Percentiles rank a stretch among this genome's conserved stretches.
Conservation (phyloP, 495 filamentous ascomycete species). For the Penicillium crystallinum region DNA sequence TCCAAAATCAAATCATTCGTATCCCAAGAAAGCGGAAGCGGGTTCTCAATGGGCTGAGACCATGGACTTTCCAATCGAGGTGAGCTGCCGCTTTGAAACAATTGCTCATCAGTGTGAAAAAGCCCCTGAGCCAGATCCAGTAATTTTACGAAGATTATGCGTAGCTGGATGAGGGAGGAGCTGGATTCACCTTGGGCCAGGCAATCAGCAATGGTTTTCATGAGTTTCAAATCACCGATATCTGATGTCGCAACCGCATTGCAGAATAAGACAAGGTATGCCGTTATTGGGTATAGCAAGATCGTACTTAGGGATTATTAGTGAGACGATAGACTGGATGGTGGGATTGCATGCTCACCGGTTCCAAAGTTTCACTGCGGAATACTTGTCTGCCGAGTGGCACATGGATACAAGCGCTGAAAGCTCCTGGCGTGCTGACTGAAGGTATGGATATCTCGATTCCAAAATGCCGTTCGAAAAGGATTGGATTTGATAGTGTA, state of each 20-base stretch:
- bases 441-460: slow-evolving; percentile 9
- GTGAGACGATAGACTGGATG: background rate
- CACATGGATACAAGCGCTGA: slow-evolving; percentile 18
- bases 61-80: background rate
- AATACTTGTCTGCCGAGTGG: slow-evolving; percentile 11
- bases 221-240: slow-evolving; percentile 16
- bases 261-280: slow-evolving; percentile 17
- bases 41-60: background rate
- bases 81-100: background rate
- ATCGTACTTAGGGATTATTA: slow-evolving; percentile 13
- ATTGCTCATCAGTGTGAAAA: background rate
- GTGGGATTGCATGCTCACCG: slow-evolving; percentile 7
- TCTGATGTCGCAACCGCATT: slow-evolving; percentile 16
- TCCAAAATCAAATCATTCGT: no score
- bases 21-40: no score
- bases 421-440: slow-evolving; percentile 18
- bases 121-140: slow-evolving; percentile 7
- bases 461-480: background rate
- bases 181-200: slow-evolving; percentile 12
- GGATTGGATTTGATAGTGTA: slow-evolving; percentile 13
- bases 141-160: slow-evolving; percentile 13
- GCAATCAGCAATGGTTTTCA: slow-evolving; percentile 11
- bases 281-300: slow-evolving; percentile 17
- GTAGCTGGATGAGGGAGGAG: slow-evolving; percentile 9
- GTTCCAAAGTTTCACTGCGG: slow-evolving; percentile 16